phyloP scores from a whole-genome alignment of 768 basidiomycete species.

The Udeniomyces megalosporus region DNA sequence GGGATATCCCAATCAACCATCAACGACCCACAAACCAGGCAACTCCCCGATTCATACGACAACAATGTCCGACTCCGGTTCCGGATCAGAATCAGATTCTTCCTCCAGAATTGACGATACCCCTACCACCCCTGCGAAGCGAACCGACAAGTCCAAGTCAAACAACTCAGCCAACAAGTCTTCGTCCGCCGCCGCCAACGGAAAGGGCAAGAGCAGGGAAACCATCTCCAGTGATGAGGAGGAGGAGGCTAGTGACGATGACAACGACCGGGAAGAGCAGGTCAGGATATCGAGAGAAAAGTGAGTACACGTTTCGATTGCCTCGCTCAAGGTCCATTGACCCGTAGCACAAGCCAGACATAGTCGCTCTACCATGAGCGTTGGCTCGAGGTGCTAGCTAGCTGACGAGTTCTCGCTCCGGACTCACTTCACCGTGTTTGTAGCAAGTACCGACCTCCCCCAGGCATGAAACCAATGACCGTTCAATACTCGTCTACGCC shows the following conservation, averaged over 20 bases:
- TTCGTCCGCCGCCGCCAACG: not conserved
- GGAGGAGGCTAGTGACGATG: not conserved
- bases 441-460: conserved; percentile 3
- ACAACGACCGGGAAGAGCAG: not conserved
- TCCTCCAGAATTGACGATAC: conserved; percentile 5
- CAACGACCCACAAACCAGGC: too few relatives aligned
- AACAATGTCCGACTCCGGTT: not conserved
- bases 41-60: too few relatives aligned
- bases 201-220: conserved; percentile 1
- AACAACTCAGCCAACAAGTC: not conserved
- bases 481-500: not conserved
- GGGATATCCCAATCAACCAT: too few relatives aligned
- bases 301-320: too few relatives aligned
- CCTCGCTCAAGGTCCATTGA: too few relatives aligned
- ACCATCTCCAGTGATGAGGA: not conserved
- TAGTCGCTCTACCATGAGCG: too few relatives aligned
- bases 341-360: too few relatives aligned
- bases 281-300: not conserved
- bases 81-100: conserved; percentile 1
- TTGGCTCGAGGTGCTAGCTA: too few relatives aligned
- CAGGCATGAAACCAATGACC: not conserved
- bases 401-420: not conserved
- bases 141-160: not conserved
- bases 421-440: not conserved
- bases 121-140: not conserved